Percentiles rank a stretch among this genome's conserved stretches.
phyloP scores from a whole-genome alignment of 2,329 filamentous ascomycete genomes.

The Phoma herbarum region DNA sequence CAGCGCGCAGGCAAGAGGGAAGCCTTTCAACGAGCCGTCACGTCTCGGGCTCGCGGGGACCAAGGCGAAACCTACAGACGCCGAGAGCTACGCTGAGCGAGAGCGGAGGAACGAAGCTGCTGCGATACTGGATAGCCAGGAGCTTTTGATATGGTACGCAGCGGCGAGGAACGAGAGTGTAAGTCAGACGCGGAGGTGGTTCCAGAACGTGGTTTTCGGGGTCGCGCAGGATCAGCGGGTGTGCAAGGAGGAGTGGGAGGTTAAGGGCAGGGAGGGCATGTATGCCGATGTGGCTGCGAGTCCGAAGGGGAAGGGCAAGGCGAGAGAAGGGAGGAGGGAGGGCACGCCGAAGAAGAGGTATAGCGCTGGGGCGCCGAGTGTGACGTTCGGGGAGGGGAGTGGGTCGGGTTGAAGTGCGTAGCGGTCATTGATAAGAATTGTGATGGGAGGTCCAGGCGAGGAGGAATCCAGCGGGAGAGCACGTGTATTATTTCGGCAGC shows the following conservation, averaged over 20 bases:
- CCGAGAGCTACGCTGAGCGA: constrained; percentile 41
- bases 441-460: neutral
- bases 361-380: neutral
- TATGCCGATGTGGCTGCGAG: constrained; percentile 3
- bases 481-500: constrained; percentile 4
- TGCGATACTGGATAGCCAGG: constrained; percentile 44
- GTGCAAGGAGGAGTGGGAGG: constrained; percentile 35
- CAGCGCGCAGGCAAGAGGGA: constrained; percentile 41
- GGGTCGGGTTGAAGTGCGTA: neutral
- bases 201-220: constrained; percentile 44
- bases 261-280: constrained; percentile 26
- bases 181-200: constrained; percentile 42
- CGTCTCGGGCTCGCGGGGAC: neutral
- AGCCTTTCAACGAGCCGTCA: constrained; percentile 9
- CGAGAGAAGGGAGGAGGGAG: constrained; percentile 25
- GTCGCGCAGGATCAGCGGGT: constrained; percentile 16
- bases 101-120: constrained; percentile 44
- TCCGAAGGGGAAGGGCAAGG: constrained; percentile 27
- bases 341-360: constrained; percentile 21
- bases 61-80: neutral
- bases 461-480: constrained; percentile 4
- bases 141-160: constrained; percentile 50
- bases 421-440: neutral
- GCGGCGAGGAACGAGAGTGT: constrained; percentile 47
- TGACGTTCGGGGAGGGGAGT: neutral